Percentiles rank a stretch among this genome's conserved stretches.
These are phyloP conservation scores for Fusarium subtropicale DNA, from an alignment of 2,329 filamentous ascomycete genomes.

Conservation along the genomic window DNA sequence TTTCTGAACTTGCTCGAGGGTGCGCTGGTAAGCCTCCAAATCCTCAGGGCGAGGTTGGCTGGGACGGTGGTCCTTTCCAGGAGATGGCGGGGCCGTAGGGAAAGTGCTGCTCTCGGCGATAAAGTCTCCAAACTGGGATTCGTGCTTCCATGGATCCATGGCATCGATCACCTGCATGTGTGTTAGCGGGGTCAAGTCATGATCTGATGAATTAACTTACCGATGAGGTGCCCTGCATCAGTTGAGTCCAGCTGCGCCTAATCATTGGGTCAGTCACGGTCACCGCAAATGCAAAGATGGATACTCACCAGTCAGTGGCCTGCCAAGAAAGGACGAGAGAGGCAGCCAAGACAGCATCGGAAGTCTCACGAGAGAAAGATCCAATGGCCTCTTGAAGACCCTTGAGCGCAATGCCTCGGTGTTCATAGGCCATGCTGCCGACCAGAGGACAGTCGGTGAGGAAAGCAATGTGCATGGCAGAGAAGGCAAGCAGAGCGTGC, in stretches of 20 bases:
- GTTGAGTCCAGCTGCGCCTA: slow-evolving; percentile 91
- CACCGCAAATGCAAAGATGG: neutral
- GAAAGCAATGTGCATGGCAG: slow-evolving; percentile 94
- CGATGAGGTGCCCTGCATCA: slow-evolving; percentile 91
- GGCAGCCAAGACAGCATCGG: slow-evolving; percentile 90
- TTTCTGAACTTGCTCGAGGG: slow-evolving; percentile 73
- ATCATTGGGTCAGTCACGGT: slow-evolving; percentile 49
- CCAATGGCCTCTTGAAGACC: slow-evolving; percentile 90
- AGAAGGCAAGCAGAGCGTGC: slow-evolving; percentile 91
- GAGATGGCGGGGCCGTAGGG: slow-evolving; percentile 73
- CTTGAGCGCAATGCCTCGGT: slow-evolving; percentile 85
- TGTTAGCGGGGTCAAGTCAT: slow-evolving; percentile 28
- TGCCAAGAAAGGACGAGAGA: slow-evolving; percentile 96
- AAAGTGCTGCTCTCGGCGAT: slow-evolving; percentile 83
- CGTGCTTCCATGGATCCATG: slow-evolving; percentile 92
- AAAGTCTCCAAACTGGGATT: slow-evolving; percentile 86
- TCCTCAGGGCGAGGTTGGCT: slow-evolving; percentile 76
- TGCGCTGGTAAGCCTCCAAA: slow-evolving; percentile 73
- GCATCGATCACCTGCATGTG: slow-evolving; percentile 78
- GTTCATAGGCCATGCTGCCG: slow-evolving; percentile 88
- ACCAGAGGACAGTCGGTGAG: slow-evolving; percentile 87
- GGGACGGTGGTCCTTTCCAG: slow-evolving; percentile 69
- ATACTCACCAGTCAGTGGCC: slow-evolving; percentile 87
- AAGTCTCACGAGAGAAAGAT: slow-evolving; percentile 85
- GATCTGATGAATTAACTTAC: slow-evolving; percentile 64